Conservation (phyloP, 495 filamentous ascomycete species). For the Physcia stellaris region DNA sequence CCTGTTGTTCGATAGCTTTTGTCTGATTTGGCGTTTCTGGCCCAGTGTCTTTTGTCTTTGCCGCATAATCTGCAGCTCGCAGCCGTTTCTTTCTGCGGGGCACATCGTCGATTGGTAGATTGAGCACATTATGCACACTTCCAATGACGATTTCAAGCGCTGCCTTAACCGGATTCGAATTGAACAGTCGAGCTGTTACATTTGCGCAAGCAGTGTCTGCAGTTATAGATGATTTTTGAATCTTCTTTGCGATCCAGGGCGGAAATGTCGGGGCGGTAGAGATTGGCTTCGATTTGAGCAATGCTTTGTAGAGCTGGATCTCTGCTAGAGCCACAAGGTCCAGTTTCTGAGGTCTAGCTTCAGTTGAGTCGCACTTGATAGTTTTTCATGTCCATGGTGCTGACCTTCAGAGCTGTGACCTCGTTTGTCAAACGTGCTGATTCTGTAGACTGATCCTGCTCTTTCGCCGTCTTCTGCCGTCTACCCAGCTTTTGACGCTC, state of each 20-base stretch:
- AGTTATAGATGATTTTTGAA: slow-evolving; percentile 24
- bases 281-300: slow-evolving; percentile 60
- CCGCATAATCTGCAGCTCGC: slow-evolving; percentile 3
- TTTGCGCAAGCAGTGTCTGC: slow-evolving; percentile 47
- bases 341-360: slow-evolving; percentile 44
- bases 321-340: slow-evolving; percentile 52
- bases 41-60: background rate
- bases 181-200: slow-evolving; percentile 70
- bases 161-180: slow-evolving; percentile 58
- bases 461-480: slow-evolving; percentile 52
- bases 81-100: slow-evolving; percentile 17
- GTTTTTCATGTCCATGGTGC: too few species aligned
- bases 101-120: slow-evolving; percentile 34
- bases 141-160: slow-evolving; percentile 47
- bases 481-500: slow-evolving; percentile 80
- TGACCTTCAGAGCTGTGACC: slow-evolving; percentile 63
- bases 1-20: background rate
- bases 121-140: slow-evolving; percentile 47
- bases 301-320: slow-evolving; percentile 57
- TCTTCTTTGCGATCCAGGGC: slow-evolving; percentile 18
- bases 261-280: slow-evolving; percentile 37
- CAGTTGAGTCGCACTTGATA: too few species aligned
- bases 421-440: slow-evolving; percentile 52
- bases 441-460: slow-evolving; percentile 28
- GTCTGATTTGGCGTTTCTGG: too few species aligned